Conservation (phyloP, 331 rosid genomes). For the Malus hybrid region DNA sequence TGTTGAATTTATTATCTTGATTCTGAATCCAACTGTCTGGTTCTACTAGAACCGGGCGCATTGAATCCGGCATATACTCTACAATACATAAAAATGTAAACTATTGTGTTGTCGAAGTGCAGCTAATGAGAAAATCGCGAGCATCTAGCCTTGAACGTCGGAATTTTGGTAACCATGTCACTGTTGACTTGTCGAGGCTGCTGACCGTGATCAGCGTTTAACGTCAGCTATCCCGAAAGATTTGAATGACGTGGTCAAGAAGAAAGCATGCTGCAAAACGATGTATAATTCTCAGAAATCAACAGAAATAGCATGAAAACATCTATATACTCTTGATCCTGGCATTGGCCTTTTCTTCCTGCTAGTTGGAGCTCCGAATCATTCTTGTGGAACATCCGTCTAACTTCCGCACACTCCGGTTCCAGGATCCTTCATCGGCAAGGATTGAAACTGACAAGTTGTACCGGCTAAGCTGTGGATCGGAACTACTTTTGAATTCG, state of each 20-base stretch:
- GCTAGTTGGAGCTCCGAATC: conserved; percentile 25
- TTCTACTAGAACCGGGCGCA: too few relatives aligned
- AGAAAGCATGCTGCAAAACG: not conserved
- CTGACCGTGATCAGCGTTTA: too few relatives aligned
- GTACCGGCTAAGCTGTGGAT: conserved; percentile 26
- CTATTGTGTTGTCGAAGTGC: too few relatives aligned
- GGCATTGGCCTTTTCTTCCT: conserved; percentile 17
- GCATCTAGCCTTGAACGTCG: too few relatives aligned
- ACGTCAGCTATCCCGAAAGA: too few relatives aligned
- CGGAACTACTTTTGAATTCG: conserved; percentile 9
- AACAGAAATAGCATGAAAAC: not conserved
- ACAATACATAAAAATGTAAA: too few relatives aligned
- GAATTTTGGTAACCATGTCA: not conserved
- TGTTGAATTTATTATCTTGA: not conserved
- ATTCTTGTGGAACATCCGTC: conserved; percentile 13
- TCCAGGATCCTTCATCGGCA: conserved; percentile 18
- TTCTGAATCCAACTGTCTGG: too few relatives aligned
- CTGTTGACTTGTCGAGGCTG: not conserved
- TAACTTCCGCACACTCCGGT: conserved; percentile 23
- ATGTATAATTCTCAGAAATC: not conserved
- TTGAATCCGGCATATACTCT: too few relatives aligned
- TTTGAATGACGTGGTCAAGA: too few relatives aligned
- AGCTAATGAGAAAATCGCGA: too few relatives aligned
- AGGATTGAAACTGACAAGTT: conserved; percentile 15
- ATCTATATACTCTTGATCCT: conserved; percentile 11